phyloP scores from a whole-genome alignment of 2,329 filamentous ascomycete species.

The Diaporthe caulivora region DNA sequence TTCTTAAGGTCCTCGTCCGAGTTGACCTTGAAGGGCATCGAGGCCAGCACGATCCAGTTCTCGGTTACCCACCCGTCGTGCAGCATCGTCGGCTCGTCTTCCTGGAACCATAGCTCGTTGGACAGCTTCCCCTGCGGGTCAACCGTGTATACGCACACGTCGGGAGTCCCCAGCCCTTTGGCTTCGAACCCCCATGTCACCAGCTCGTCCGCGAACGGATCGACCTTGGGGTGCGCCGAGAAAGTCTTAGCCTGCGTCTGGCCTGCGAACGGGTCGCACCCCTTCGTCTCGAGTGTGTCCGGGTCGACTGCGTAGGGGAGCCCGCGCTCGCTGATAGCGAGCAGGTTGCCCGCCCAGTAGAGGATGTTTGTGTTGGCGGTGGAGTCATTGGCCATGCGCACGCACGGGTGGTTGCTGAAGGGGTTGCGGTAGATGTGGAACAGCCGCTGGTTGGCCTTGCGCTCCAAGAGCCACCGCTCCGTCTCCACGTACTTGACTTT shows the following conservation, averaged over 20 bases:
- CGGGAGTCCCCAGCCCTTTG: constrained; percentile 53
- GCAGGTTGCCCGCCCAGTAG: constrained; percentile 59
- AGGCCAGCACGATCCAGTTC: constrained; percentile 49
- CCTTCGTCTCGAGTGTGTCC: constrained; percentile 55
- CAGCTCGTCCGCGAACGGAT: constrained; percentile 54
- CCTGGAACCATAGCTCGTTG: constrained; percentile 46
- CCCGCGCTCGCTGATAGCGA: constrained; percentile 62
- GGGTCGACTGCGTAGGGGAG: constrained; percentile 58
- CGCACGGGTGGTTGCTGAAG: constrained; percentile 52
- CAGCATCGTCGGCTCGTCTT: constrained; percentile 54
- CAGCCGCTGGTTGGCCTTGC: constrained; percentile 50
- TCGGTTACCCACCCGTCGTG: constrained; percentile 57
- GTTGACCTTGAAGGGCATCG: not conserved
- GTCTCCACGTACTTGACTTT: constrained; percentile 54
- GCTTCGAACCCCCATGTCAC: constrained; percentile 57
- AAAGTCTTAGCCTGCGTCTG: constrained; percentile 54
- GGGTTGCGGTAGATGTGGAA: constrained; percentile 55
- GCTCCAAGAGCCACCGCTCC: constrained; percentile 54
- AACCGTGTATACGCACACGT: constrained; percentile 53
- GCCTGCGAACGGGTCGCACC: constrained; percentile 56
- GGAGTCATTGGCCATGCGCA: constrained; percentile 45
- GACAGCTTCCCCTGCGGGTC: constrained; percentile 46
- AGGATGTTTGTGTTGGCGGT: constrained; percentile 66
- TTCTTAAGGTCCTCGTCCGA: not conserved
- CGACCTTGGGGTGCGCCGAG: constrained; percentile 57